Evolutionary conservation across 2,329 filamentous ascomycete species (phyloP).

Genomic region (Ceratocystis lukuohia): DNA sequence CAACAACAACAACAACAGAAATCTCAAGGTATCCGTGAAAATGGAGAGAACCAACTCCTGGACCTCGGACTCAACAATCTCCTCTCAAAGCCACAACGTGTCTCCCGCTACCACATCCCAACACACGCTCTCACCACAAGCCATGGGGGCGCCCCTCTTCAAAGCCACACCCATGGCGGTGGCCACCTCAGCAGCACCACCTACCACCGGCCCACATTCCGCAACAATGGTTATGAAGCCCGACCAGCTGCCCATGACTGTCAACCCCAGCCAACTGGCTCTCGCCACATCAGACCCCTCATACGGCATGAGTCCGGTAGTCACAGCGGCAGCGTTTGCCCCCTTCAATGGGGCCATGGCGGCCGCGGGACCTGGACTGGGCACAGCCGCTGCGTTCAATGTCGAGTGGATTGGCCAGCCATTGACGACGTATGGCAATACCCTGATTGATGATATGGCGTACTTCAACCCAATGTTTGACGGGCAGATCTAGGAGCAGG

Average conservation of each 20-base stretch:
- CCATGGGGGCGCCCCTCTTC: not conserved
- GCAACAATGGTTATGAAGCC: not conserved
- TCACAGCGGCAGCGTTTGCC: not conserved
- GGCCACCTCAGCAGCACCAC: not conserved
- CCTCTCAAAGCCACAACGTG: not conserved
- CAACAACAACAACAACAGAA: not conserved
- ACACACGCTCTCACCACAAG: not conserved
- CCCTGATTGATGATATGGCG: not conserved
- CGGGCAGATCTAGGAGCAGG: not conserved
- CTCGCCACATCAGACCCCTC: not conserved
- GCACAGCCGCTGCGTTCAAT: not conserved
- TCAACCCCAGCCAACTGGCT: constrained; percentile 14
- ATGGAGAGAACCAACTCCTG: constrained; percentile 10
- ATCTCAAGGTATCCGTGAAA: constrained; percentile 1
- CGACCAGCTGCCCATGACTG: constrained; percentile 10
- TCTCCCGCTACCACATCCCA: not conserved
- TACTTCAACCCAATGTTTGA: constrained; percentile 9
- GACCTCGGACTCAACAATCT: constrained; percentile 6
- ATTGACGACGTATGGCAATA: not conserved
- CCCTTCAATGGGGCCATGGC: not conserved
- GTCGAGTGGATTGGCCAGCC: not conserved
- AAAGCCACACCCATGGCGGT: not conserved
- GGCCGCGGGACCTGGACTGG: not conserved
- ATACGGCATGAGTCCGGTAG: not conserved
- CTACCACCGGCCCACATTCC: not conserved